These are phyloP conservation scores for Penicillium sp. DNA, from an alignment of 2,329 filamentous ascomycete species.

Conservation along the genomic window DNA sequence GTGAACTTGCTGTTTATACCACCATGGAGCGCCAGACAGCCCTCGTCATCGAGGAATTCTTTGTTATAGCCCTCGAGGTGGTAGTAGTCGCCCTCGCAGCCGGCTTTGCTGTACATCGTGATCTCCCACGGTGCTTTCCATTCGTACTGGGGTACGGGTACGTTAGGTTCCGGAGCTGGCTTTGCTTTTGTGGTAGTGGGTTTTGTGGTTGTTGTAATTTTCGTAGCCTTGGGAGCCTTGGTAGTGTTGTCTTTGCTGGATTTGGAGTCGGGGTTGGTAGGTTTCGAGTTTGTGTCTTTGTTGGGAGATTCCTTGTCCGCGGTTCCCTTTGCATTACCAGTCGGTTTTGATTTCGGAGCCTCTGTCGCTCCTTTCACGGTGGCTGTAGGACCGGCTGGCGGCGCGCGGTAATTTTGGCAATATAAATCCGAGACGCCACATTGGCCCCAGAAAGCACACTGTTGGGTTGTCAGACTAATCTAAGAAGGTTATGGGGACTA, in stretches of 20 bases:
- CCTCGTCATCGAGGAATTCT: neutral
- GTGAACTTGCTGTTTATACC: neutral
- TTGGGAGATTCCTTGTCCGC: neutral
- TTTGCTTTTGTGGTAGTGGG: neutral
- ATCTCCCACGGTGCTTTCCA: neutral
- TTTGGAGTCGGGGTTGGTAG: neutral
- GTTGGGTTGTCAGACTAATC: neutral
- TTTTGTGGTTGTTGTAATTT: neutral
- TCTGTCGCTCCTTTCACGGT: slow-evolving; percentile 1
- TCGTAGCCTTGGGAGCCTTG: neutral
- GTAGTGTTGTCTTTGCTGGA: neutral
- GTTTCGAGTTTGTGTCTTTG: neutral
- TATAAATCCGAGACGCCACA: neutral
- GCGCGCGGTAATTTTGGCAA: neutral
- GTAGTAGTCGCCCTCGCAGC: slow-evolving; percentile 2
- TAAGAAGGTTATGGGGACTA: neutral
- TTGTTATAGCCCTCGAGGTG: neutral
- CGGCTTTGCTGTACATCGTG: neutral
- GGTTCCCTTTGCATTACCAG: neutral
- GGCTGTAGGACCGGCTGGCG: neutral
- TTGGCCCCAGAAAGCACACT: slow-evolving; percentile 3
- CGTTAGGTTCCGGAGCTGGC: neutral
- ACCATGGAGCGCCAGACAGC: slow-evolving; percentile 3
- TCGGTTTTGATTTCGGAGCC: neutral
- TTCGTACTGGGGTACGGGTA: neutral